phyloP scores from a whole-genome alignment of 2,329 filamentous ascomycete genomes.

The Cyphellophora europaea region DNA sequence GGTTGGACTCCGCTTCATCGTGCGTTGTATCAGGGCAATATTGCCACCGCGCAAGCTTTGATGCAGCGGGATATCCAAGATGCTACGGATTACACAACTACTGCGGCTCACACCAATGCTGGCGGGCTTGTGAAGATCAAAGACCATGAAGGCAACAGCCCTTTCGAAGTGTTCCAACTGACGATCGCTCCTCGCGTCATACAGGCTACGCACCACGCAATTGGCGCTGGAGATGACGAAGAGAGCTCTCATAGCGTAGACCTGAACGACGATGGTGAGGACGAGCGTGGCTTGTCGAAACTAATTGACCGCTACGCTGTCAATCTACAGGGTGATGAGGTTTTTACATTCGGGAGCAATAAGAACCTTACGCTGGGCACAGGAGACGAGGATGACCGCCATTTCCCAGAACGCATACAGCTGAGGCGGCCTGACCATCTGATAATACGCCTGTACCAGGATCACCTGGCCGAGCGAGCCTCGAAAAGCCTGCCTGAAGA shows the following conservation, averaged over 20 bases:
- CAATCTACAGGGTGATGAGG: slow-evolving; percentile 60
- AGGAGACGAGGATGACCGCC: slow-evolving; percentile 90
- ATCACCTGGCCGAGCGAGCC: slow-evolving; percentile 43
- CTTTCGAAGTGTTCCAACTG: slow-evolving; percentile 83
- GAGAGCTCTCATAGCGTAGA: slow-evolving; percentile 24
- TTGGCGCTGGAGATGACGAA: slow-evolving; percentile 18
- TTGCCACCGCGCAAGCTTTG: slow-evolving; percentile 73
- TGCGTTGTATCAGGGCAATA: slow-evolving; percentile 81
- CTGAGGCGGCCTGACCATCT: slow-evolving; percentile 70
- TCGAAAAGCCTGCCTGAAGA: slow-evolving; percentile 21
- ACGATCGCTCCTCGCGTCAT: slow-evolving; percentile 74
- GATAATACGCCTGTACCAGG: slow-evolving; percentile 61
- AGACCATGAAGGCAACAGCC: slow-evolving; percentile 87
- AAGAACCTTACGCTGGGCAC: slow-evolving; percentile 88
- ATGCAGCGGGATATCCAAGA: slow-evolving; percentile 68
- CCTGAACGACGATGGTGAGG: slow-evolving; percentile 41
- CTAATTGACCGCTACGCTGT: slow-evolving; percentile 20
- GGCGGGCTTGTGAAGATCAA: slow-evolving; percentile 86
- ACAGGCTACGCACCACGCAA: slow-evolving; percentile 23
- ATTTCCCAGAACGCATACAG: slow-evolving; percentile 77
- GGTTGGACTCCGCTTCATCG: slow-evolving; percentile 94
- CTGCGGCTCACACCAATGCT: slow-evolving; percentile 47
- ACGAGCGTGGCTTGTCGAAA: slow-evolving; percentile 23
- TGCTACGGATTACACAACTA: slow-evolving; percentile 50
- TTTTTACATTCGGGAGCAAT: slow-evolving; percentile 93